A percentile compares a stretch with the other conserved stretches of the same genome.
Evolutionary conservation across 1,139 yeast species (phyloP).

Genomic region (Zygosaccharomyces pseudobailii): DNA sequence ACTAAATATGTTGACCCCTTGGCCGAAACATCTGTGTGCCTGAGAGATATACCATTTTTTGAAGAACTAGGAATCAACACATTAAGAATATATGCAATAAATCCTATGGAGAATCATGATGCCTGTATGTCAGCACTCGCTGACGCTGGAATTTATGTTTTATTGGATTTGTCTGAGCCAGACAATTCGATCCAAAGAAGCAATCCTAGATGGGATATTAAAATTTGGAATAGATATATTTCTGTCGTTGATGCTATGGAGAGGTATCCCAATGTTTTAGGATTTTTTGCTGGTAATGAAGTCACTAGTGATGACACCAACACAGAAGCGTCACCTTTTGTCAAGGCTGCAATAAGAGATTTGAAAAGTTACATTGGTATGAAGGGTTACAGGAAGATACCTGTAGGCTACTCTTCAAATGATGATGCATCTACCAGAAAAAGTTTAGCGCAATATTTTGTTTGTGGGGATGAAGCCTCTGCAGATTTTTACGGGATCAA

Average conservation of each 20-base stretch:
- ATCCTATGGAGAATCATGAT: constrained; percentile 49
- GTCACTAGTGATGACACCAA: constrained; percentile 49
- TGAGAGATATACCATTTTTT: constrained; percentile 48
- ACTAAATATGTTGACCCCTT: constrained; percentile 50
- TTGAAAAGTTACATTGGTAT: constrained; percentile 44
- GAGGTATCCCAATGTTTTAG: constrained; percentile 46
- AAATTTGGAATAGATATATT: constrained; percentile 63
- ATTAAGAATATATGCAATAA: constrained; percentile 51
- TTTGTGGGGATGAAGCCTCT: constrained; percentile 41
- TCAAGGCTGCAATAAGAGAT: constrained; percentile 59
- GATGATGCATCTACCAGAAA: constrained; percentile 52
- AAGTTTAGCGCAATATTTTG: constrained; percentile 45
- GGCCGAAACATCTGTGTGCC: constrained; percentile 44
- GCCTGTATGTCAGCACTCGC: constrained; percentile 51
- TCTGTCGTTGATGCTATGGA: constrained; percentile 50
- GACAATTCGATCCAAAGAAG: constrained; percentile 46
- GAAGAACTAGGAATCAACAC: constrained; percentile 48
- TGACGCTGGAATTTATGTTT: constrained; percentile 51
- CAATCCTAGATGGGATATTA: constrained; percentile 48
- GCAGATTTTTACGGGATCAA: constrained; percentile 57
- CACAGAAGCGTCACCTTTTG: constrained; percentile 53
- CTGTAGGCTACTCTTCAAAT: constrained; percentile 60
- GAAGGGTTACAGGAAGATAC: constrained; percentile 45
- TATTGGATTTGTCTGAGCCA: constrained; percentile 55
- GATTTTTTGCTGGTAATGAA: constrained; percentile 61